Evolutionary conservation across 805 yeast genomes (phyloP), one percentile per base, ranked within the genome.

Genomic region (Suhomyces vadensis): DNA sequence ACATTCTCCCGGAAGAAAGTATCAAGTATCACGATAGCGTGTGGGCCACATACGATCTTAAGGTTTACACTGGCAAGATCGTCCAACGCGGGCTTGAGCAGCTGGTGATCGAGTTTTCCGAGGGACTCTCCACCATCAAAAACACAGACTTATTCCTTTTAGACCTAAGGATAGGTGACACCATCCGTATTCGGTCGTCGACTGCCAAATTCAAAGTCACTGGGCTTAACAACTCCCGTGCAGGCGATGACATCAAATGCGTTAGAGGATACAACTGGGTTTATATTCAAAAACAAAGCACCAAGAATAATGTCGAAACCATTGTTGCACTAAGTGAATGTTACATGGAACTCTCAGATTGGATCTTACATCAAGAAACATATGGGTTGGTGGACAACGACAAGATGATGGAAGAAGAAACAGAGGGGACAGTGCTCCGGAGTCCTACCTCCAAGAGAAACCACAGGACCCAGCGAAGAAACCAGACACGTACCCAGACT

Each of bases 261-360:
- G 68, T 81, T 44, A 65, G 89, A 50, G 90, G 90, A 0, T 83
- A 67, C 53, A 81, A 82, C 54, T 64, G 71, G 0, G 75, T 81
- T 2, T 63, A 65, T 48, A 60, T 71, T 5, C 65, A 55, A 47
- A 49, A 59, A 53, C 54, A 37, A 17, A 52, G 45, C 19, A 43
- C 35, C 29, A 51, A 48, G 37, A 43, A 21, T n/a, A 47, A 43
- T 39, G 44, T 31, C 4, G 60, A 56, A 26, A 16, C 50, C 22
- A 24, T 37, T n/a, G 63, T 65, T 1, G 53, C 59, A 1, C 42
- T 72, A n/a, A 51, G 64, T 37, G 61, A 61, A 19, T 55, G 70
- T 26, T 64, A 51, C 39, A 69, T 73, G 74, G 75, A 71, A 33
- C 50, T 67, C 11, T 55, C 59, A 9, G 72, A 67, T 39, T 69